Evolutionary conservation across 2,329 filamentous ascomycete genomes (phyloP), one percentile per base, ranked within the genome.

Genomic region (Cordyceps militaris): DNA sequence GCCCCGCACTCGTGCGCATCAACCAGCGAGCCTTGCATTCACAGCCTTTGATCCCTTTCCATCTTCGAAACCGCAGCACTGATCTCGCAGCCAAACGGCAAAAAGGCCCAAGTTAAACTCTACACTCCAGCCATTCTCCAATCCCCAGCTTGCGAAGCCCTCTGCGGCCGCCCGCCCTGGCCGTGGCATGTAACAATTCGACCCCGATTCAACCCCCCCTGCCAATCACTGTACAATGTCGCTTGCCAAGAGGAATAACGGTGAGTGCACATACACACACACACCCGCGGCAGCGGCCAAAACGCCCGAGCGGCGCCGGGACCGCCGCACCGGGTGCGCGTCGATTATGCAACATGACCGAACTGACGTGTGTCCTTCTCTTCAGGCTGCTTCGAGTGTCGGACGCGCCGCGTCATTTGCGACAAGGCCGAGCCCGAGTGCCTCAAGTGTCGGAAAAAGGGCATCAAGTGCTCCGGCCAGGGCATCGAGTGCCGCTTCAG

Each of bases 391-490:
- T 69, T 70, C 38, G 69, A 75, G 61, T 75, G 73, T 60, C 69
- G 66, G 51, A 68, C 64, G 52, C 66, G 73, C 36, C 68, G 73
- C 24, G 69, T 75, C 28, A 67, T 66, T 32, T 75, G 73, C 61
- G 73, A 75, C 61, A 71, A 70, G 59, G 65, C 66, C 19, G 67
- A 72, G 49, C 73, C 73, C 1, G 63, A 67, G 56, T 75, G 73
- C 57, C 60, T 64, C 21, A 75, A 75, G 52, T 75, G 73, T 56
- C 61, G 65, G 10, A 74, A 74, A 56, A 70, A 69, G 34, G 68
- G 68, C n/a, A 64, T 75, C 19, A 62, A 66, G 8, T 75, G 73
- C 61, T 74, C 73, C 0, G 73, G 73, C 0, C 64, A 72, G 28
- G 69, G 69, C 3, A 59, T 70, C 6, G 65, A 70, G 9, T 73